These are phyloP conservation scores for Leucoagaricus sp. DNA, from an alignment of 1,284 basidiomycete species.

Conservation along the genomic window DNA sequence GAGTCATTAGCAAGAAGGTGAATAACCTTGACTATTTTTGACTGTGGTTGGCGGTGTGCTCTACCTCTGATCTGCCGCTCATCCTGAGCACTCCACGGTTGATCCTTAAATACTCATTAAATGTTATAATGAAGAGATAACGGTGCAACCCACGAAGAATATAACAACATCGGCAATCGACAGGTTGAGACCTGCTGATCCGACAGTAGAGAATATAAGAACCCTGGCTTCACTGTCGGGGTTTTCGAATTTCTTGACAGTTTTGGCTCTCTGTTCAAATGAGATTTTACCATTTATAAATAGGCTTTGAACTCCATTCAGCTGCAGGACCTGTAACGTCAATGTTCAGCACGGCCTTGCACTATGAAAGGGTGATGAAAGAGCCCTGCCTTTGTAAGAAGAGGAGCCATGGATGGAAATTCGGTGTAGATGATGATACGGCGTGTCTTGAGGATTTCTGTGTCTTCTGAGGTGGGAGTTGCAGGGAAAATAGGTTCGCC, in stretches of 20 bases:
- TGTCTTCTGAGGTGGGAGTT: background rate
- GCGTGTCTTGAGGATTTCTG: background rate
- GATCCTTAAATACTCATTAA: constrained; percentile 22
- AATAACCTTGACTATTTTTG: constrained; percentile 21
- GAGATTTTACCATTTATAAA: no score
- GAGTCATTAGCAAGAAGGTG: constrained; percentile 24
- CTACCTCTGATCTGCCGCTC: constrained; percentile 29
- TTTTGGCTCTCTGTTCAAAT: no score
- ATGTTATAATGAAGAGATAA: background rate
- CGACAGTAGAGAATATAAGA: no score
- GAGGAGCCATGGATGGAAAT: constrained; percentile 18
- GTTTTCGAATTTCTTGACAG: no score
- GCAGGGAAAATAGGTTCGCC: background rate
- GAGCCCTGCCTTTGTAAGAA: no score
- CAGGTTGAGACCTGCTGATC: constrained; percentile 27
- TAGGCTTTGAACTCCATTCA: no score
- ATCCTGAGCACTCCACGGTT: constrained; percentile 32
- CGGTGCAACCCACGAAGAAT: constrained; percentile 23
- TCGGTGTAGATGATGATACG: constrained; percentile 23
- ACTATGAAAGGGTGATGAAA: no score
- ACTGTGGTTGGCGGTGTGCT: constrained; percentile 30
- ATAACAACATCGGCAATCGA: constrained; percentile 23
- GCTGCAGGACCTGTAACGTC: no score
- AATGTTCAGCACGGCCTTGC: no score
- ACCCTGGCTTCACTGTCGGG: no score